Base-by-base conservation (phyloP, 768 basidiomycete genomes). In the Kwoniella sp. region DNA sequence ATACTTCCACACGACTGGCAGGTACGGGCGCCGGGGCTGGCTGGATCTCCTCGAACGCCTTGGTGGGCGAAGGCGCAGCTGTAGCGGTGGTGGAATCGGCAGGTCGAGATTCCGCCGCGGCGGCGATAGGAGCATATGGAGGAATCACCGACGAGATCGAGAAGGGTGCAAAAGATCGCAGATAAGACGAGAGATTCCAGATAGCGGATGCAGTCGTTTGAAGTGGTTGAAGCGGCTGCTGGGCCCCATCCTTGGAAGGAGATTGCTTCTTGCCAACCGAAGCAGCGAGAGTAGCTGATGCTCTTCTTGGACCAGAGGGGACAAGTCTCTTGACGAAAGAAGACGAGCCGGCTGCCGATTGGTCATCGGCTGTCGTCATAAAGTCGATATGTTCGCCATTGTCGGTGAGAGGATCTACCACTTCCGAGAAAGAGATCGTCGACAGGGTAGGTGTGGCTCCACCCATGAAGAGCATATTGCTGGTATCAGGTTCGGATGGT, bases 391-490 rank as follows among this genome's bases (percentile, higher is more conserved):
- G 62, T 24, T 74, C 75, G 21, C 53, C 53, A 22, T 52, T 58
- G 25, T 70, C 73, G 19, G 47, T 61, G 1, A 64, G 53, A 7
- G 72, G 72, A 25, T 77, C 75, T 36, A 68, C 48, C 19, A 58
- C 71, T 40, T 77, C 75, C 7, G 75, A 77, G 55, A 74, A 68
- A 0, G 73, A 74, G 15, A 73, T 36, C 29, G 75, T 77, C 29
- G 75, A 77, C 27, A 77, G 40, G 4, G 75, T 77, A 0, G 75
- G 70, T 17, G 75, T 72, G 26, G 65, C 69, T 13, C 70, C 73
- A 19, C 69, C 69, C 40, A 63, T 61, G 25, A 63, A 53, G 13
- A 49, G 27, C 5, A 62, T 49, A 19, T 52, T 36, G 8, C 25
- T 22, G 1, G 19, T 17, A 17, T 55, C 63, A 9, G 44, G 1